phyloP scores from a whole-genome alignment of 352 stramenopile species.

The Ophiocytium majus region DNA sequence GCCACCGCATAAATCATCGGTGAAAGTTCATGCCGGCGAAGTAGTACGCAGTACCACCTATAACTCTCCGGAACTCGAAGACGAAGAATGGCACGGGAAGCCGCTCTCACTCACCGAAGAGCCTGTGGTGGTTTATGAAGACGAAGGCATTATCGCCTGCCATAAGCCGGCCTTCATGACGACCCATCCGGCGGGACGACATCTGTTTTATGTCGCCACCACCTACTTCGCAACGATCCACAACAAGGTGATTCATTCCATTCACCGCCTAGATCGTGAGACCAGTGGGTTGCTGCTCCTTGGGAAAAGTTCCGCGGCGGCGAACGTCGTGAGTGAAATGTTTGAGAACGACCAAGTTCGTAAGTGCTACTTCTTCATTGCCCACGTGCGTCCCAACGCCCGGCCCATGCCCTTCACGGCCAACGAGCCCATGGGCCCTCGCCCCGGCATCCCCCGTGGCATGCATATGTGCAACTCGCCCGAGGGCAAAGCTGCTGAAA shows the following conservation, averaged over 20 bases:
- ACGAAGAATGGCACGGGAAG: background rate
- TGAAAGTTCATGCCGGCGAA: conserved; percentile 14
- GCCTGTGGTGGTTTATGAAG: background rate
- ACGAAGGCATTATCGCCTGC: background rate
- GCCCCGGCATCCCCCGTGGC: background rate
- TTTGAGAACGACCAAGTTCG: background rate
- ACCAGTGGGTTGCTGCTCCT: background rate
- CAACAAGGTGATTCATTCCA: background rate
- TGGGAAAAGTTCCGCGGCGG: background rate
- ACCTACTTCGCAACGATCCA: background rate
- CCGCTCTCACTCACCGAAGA: background rate
- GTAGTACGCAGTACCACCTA: background rate
- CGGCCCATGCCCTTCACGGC: background rate
- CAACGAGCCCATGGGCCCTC: background rate
- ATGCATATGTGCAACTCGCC: background rate
- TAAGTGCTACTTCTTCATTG: conserved; percentile 12
- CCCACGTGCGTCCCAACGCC: background rate
- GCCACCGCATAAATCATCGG: background rate
- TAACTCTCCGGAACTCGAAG: background rate
- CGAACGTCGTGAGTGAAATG: background rate
- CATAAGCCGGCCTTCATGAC: conserved; percentile 1
- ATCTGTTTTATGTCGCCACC: background rate
- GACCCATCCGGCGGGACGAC: background rate
- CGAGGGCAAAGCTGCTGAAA: background rate
- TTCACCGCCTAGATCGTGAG: conserved; percentile 3